phyloP scores from a whole-genome alignment of 106 monocot species.

The Dendrobium nobile region DNA sequence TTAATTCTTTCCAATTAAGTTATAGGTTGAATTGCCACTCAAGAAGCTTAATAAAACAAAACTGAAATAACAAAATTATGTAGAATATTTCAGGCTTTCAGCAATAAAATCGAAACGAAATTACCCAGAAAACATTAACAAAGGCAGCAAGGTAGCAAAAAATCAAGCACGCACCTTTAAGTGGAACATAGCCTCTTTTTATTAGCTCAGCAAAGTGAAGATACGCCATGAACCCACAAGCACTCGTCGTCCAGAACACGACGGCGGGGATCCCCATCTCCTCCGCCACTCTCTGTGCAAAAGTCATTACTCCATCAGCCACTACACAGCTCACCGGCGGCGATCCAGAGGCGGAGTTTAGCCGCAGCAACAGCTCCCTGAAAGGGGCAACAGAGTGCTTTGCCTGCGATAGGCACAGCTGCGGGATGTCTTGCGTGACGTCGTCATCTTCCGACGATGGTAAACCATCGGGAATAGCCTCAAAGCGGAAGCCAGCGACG shows the following conservation, averaged over 20 bases:
- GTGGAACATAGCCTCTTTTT: conserved; percentile 16
- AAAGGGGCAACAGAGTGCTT: conserved; percentile 28
- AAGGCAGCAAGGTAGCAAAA: not conserved
- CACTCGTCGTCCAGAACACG: conserved; percentile 32
- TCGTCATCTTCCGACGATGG: conserved; percentile 33
- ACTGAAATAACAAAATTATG: too few relatives aligned
- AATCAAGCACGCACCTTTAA: conserved; percentile 12
- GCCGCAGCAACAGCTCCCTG: conserved; percentile 29
- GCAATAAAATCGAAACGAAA: too few relatives aligned
- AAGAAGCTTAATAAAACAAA: too few relatives aligned
- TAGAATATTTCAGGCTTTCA: not conserved
- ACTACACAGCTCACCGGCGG: conserved; percentile 22
- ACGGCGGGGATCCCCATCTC: conserved; percentile 25
- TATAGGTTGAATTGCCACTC: too few relatives aligned
- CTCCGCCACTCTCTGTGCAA: conserved; percentile 17
- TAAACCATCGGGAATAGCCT: conserved; percentile 44
- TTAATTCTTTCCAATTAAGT: too few relatives aligned
- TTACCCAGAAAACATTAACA: not conserved
- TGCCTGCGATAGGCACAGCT: conserved; percentile 29
- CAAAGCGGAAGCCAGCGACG: conserved; percentile 24
- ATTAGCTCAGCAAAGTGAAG: conserved; percentile 20
- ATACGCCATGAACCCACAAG: conserved; percentile 29
- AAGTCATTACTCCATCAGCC: conserved; percentile 26
- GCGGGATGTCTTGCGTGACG: conserved; percentile 34
- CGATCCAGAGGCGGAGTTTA: conserved; percentile 6